Conservation (phyloP, 805 yeast genomes). For the Lachancea thermotolerans region DNA sequence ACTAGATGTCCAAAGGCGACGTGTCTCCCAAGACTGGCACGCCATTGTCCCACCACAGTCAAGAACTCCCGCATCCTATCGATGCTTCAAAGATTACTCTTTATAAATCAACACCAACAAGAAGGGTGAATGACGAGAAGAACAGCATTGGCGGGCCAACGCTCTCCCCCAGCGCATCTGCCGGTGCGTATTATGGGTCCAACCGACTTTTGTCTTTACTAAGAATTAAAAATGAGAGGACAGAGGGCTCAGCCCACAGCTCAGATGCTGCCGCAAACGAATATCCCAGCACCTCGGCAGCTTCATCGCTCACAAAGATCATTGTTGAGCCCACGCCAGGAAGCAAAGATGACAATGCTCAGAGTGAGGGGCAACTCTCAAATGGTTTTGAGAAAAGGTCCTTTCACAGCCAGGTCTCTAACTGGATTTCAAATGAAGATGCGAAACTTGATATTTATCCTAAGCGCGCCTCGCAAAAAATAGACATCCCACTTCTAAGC, state of each 20-base stretch:
- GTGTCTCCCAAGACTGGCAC: not conserved
- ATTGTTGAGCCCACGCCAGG: too few species aligned
- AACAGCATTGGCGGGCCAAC: not conserved
- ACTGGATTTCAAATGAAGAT: not conserved
- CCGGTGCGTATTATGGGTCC: not conserved
- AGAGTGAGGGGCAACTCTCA: too few species aligned
- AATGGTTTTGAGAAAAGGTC: not conserved
- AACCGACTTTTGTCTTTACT: not conserved
- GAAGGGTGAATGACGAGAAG: not conserved
- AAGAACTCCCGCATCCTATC: not conserved
- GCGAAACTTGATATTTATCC: not conserved
- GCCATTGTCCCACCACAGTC: not conserved
- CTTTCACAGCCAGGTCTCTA: not conserved
- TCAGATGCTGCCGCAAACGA: too few species aligned
- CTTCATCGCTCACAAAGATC: too few species aligned
- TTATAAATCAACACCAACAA: slow-evolving; percentile 7
- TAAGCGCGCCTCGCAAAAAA: not conserved
- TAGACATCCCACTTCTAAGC: not conserved
- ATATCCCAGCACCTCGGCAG: too few species aligned
- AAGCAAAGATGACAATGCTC: too few species aligned
- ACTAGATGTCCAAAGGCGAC: slow-evolving; percentile 1
- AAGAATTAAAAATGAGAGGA: not conserved
- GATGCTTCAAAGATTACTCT: slow-evolving; percentile 3
- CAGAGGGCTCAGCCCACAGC: not conserved
- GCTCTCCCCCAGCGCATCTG: not conserved